phyloP scores from a whole-genome alignment of 192 early-diverging fungal genomes.

The Lobosporangium transversale region DNA sequence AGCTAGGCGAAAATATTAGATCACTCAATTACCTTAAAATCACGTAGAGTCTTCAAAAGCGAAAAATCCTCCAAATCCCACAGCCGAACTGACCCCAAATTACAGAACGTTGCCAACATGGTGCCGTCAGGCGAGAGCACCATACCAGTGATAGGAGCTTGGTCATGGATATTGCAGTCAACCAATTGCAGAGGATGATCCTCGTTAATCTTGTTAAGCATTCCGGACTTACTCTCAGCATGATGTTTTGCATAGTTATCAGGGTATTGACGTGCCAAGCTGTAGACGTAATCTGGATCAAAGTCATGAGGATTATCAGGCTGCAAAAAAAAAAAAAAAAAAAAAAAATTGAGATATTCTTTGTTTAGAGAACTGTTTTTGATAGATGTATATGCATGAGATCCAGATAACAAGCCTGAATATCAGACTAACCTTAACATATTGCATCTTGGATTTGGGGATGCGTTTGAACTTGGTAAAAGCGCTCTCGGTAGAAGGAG shows the following conservation, averaged over 20 bases:
- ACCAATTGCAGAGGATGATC: constrained; percentile 75
- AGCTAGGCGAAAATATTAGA: too few species aligned
- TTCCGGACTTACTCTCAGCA: constrained; percentile 59
- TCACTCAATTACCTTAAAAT: constrained; percentile 61
- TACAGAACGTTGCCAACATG: constrained; percentile 89
- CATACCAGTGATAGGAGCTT: constrained; percentile 87
- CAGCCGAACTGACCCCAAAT: constrained; percentile 75
- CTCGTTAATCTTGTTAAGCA: constrained; percentile 75
- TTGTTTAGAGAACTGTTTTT: too few species aligned
- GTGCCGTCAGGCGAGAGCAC: constrained; percentile 83
- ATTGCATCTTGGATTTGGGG: constrained; percentile 24
- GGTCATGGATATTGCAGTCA: constrained; percentile 74
- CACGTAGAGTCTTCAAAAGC: constrained; percentile 76
- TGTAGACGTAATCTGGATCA: constrained; percentile 63
- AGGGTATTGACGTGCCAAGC: constrained; percentile 66
- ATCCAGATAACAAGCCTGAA: too few species aligned
- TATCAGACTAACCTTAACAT: constrained; percentile 46
- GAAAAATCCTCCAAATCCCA: constrained; percentile 86
- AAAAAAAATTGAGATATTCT: too few species aligned
- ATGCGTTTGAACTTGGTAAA: constrained; percentile 35
- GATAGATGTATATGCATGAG: too few species aligned
- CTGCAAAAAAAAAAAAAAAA: constrained; percentile 11
- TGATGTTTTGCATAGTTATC: constrained; percentile 70
- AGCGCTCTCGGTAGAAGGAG: constrained; percentile 14
- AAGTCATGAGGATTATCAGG: constrained; percentile 52